A percentile compares a stretch with the other conserved stretches of the same genome.
These are phyloP conservation scores for Trichoderma sp. DNA, from an alignment of 2,329 filamentous ascomycete genomes.

Conservation along the genomic window DNA sequence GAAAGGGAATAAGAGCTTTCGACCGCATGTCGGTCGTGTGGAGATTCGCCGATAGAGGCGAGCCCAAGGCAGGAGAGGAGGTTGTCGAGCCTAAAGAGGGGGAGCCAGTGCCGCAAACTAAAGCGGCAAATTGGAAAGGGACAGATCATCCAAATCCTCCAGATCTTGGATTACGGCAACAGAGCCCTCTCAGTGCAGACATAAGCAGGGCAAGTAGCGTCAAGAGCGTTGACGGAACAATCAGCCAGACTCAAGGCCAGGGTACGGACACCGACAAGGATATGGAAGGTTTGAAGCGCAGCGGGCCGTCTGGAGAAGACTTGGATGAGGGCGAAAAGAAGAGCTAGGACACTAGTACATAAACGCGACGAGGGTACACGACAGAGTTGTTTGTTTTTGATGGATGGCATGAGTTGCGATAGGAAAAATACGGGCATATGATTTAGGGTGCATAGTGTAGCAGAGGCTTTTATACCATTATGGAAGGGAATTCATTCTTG, in stretches of 20 bases:
- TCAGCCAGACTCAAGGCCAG: conserved; percentile 12
- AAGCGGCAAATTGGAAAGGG: conserved; percentile 75
- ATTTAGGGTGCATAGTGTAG: neutral
- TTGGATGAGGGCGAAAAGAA: conserved; percentile 9
- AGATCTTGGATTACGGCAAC: conserved; percentile 66
- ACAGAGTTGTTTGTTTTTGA: neutral
- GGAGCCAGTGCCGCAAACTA: conserved; percentile 69
- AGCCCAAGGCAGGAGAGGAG: conserved; percentile 30
- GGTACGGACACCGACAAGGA: conserved; percentile 24
- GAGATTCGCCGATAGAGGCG: conserved; percentile 50
- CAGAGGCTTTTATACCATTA: neutral
- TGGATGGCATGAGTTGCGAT: neutral
- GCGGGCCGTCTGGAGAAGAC: conserved; percentile 41
- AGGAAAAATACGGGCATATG: neutral
- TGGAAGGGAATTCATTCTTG: neutral
- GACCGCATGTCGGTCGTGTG: conserved; percentile 86
- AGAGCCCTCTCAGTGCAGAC: conserved; percentile 64
- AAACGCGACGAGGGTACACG: neutral
- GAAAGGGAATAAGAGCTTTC: conserved; percentile 79
- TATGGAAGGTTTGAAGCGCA: conserved; percentile 39
- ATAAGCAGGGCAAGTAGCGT: conserved; percentile 75
- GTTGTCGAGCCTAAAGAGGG: conserved; percentile 65
- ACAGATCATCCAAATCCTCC: conserved; percentile 47
- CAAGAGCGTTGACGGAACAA: conserved; percentile 39
- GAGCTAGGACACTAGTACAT: neutral